A percentile compares a stretch with the other conserved stretches of the same genome.
Conservation (phyloP, 1,139 yeast genomes). For the Scheffersomyces quercinus region DNA sequence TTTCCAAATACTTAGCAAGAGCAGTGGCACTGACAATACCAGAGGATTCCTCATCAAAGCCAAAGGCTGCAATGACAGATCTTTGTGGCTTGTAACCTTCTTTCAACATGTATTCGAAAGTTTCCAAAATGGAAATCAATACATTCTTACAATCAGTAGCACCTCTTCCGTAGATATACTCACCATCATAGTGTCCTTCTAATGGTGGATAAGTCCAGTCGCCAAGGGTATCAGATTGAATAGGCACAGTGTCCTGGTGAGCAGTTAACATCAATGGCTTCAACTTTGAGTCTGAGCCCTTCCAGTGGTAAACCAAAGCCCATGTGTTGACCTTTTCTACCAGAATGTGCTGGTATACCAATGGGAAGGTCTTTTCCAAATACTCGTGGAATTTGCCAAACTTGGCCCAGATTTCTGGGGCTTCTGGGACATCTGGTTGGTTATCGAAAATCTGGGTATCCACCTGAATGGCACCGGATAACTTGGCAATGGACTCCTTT, state of each 20-base stretch:
- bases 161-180: conserved; percentile 62
- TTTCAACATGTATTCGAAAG: conserved; percentile 50
- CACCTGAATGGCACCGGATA: conserved; percentile 44
- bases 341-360: conserved; percentile 47
- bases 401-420: conserved; percentile 39
- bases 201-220: conserved; percentile 75
- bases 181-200: conserved; percentile 56
- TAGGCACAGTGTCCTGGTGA: conserved; percentile 85
- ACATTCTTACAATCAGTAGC: conserved; percentile 63
- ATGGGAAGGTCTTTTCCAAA: conserved; percentile 59
- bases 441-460: conserved; percentile 48
- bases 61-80: conserved; percentile 59
- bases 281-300: conserved; percentile 52
- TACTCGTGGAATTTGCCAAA: conserved; percentile 50
- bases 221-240: conserved; percentile 54
- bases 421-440: conserved; percentile 39
- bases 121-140: conserved; percentile 57
- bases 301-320: conserved; percentile 68
- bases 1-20: conserved; percentile 42
- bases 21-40: conserved; percentile 59
- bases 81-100: conserved; percentile 54
- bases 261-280: conserved; percentile 73
- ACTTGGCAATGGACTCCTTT: conserved; percentile 32
- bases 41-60: conserved; percentile 72
- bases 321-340: conserved; percentile 62